Evolutionary conservation across 2,329 filamentous ascomycete genomes (phyloP), one percentile per base, ranked within the genome.

Genomic region (Podosphaera xanthii): DNA sequence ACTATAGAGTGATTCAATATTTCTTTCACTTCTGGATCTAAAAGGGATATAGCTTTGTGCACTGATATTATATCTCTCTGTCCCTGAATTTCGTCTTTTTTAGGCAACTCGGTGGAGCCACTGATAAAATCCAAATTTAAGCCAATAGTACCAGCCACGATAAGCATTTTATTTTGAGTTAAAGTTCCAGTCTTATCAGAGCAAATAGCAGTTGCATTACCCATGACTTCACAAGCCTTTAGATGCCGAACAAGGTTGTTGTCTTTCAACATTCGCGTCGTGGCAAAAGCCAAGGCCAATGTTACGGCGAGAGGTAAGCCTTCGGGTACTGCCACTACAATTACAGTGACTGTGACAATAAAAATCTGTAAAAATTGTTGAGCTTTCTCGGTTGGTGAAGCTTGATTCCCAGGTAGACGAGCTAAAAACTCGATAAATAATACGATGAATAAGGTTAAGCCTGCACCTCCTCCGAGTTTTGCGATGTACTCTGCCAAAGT

Each of bases 141-240:
- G 36, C 83, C 83, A 48, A 87, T 71, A 4, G 82, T 82, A 5
- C 83, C 84, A 34, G 84, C 82, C 36, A 89, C 84, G 0, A 88
- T 84, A 0, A 82, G 84, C 83, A 86, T 86, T 69, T 82, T 81
- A 67, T 86, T 86, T 60, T 85, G 82, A 0, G 84, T 87, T 22
- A 87, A 71, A 4, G 84, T 87, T 57, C 84, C 84, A 1, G 84
- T 87, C 71, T 87, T 87, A 69, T 87, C 86, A 3, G 86, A 89
- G 70, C 86, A 91, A 42, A 91, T 83, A 0, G 85, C 84, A 1
- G 80, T 83, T 2, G 80, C 80, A 64, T 85, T 85, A 4, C 82
- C 82, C 81, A 85, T 84, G 2, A 81, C 83, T 69, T 86, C 82
- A 67, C 81, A 84, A 60, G 82, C 82, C 60, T 80, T 76, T 35